Evolutionary conservation across 75 land plant species (phyloP).

Genomic region (Picea sitchensis): DNA sequence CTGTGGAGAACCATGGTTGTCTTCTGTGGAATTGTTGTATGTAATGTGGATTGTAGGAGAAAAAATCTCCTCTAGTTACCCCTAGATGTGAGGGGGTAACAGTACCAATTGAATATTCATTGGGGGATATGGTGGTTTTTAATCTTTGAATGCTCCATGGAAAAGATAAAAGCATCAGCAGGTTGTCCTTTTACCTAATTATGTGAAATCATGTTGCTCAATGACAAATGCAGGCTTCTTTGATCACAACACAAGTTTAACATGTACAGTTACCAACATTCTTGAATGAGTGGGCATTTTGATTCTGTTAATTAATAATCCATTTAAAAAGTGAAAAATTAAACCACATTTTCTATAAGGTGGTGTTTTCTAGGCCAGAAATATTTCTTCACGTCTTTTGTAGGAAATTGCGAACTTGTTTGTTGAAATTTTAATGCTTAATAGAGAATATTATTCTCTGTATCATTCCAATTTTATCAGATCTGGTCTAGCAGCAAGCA

Average conservation of each 20-base stretch:
- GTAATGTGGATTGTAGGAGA: too few species aligned
- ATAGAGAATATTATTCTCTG: neutral
- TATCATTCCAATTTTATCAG: too few species aligned
- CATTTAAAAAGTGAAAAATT: too few species aligned
- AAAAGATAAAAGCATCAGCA: neutral
- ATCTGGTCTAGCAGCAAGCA: too few species aligned
- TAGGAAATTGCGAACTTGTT: neutral
- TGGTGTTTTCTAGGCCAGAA: neutral
- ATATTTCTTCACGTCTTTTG: neutral
- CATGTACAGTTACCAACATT: neutral
- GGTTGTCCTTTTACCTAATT: neutral
- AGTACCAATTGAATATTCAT: too few species aligned
- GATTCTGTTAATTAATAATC: too few species aligned
- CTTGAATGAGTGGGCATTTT: neutral
- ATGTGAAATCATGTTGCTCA: neutral
- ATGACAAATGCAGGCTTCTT: neutral
- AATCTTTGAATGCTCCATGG: neutral
- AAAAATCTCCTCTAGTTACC: too few species aligned
- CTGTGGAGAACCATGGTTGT: too few species aligned
- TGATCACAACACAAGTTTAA: neutral
- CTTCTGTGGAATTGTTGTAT: too few species aligned
- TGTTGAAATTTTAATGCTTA: neutral
- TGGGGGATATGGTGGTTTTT: neutral
- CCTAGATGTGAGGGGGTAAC: too few species aligned
- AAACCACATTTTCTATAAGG: neutral